Base-by-base conservation (phyloP, 2,329 filamentous ascomycete species). In the Diaporthe destruens region DNA sequence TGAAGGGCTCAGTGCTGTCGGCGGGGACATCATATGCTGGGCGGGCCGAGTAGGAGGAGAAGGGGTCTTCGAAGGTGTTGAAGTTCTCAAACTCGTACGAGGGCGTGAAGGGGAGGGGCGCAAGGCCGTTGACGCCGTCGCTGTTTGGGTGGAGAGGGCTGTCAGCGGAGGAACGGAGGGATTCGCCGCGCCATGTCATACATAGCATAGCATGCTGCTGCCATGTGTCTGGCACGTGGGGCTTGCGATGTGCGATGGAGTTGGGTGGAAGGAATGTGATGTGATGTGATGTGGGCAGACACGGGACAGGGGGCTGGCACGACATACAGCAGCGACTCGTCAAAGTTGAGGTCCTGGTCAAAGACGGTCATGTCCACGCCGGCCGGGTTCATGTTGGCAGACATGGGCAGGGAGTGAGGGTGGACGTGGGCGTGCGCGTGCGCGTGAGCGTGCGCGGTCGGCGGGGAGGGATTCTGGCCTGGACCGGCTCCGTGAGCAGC, bases 1-100 rank as follows among this genome's bases (percentile, higher is more conserved):
- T 77, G 77, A 69, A 76, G 67, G 68, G 73, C 47, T 75, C 76
- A 23, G 68, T 53, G 63, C 65, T 73, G 68, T 76, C 74, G 74
- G 54, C 55, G 76, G 84, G 82, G 20, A 82, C 80, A 56, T 82
- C 81, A 63, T 87, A 85, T 78, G 86, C 87, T 20, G 84, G 82
- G 53, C 85, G 83, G 36, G 83, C 80, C 12, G 88, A 86, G 79
- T 90, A 90, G 34, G 68, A 66, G 74, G 88, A 87, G 77, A 92
- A 91, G 49, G 90, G 89, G 77, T 92, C 90, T 79, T 92, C 90
- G 77, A 91, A 92, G 8, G 89, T 91, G 51, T 86, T 87, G 65
- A 90, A 89, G 75, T 85, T 82, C 68, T 90, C 88, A 76, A 91
- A 87, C 75, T 91, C 89, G 82, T 91, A 91, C 6, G 85, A 83